Base-by-base conservation (phyloP, 495 filamentous ascomycete genomes). In the Penicillium goetzii region DNA sequence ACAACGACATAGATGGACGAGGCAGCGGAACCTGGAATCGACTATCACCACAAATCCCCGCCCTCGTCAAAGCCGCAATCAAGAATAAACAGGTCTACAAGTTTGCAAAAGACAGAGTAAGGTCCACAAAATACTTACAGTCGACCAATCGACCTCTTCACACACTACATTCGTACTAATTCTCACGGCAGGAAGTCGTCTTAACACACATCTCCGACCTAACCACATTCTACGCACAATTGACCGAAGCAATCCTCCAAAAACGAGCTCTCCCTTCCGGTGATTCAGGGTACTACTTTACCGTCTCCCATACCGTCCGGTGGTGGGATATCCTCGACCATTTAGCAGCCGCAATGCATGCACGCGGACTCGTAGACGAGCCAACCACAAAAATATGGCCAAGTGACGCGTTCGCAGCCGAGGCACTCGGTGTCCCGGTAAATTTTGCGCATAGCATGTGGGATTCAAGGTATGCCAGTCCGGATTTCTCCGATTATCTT, bases 161-260 rank as follows among this genome's bases (percentile, higher is more conserved):
- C 1, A 8, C 17, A 19, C 3, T 3, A 7, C 1, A 43, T 5
- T 28, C 14, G 21, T 55, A 12, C 32, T 55, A 1, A 55, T 23
- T 12, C 21, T 9, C 33, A 5, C 14, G 2, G 3, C 19, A 58
- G 61, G 43, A 58, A 45, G 33, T 45, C 12, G 1, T 25, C 32
- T 28, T 58, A 21, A 47, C 54, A 17, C 54, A 63, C 36, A 56
- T 63, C 4, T 63, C 55, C 25, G 61, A 63, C 15, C 30, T 63
- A 4, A 56, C 61, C 14, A 51, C 26, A 2, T 58, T 63, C 43
- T 63, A 63, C 50, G 47, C 38, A 0, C 30, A 51, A 28, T 23
- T 63, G 11, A n/a, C 51, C 34, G 61, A 63, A 33, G 41, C 61
- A 19, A 53, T 63, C 1, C 54, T 53, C 45, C 17, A 38, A 40